phyloP scores from a whole-genome alignment of 2,329 filamentous ascomycete genomes.

The Alternaria novae-zelandiae region DNA sequence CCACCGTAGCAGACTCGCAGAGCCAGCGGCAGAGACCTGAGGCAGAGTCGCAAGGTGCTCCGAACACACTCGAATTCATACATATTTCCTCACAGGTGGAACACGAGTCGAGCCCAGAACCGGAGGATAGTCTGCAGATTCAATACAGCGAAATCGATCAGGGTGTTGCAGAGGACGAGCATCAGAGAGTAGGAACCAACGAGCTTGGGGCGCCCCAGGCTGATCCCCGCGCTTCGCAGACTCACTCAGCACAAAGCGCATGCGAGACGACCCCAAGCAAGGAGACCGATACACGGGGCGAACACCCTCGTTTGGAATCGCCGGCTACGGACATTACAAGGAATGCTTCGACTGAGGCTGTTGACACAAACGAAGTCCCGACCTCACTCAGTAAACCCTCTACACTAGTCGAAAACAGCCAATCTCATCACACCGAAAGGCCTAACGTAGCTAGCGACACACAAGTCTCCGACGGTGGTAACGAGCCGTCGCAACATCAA shows the following conservation, averaged over 20 bases:
- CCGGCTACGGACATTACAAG: neutral
- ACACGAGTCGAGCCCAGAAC: neutral
- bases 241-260: neutral
- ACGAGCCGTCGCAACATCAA: neutral
- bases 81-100: slow-evolving; percentile 1
- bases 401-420: neutral
- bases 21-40: slow-evolving; percentile 12
- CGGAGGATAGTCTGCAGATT: neutral
- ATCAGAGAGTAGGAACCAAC: neutral
- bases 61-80: slow-evolving; percentile 9
- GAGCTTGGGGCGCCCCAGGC: neutral
- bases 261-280: neutral
- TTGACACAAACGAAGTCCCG: neutral
- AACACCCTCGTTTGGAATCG: neutral
- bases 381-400: neutral
- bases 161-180: neutral
- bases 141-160: neutral
- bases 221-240: neutral
- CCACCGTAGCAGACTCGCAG: slow-evolving; percentile 21
- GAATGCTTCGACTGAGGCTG: neutral
- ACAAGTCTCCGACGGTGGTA: neutral
- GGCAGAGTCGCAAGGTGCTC: slow-evolving; percentile 5
- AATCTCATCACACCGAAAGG: neutral
- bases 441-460: neutral
- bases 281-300: neutral